A percentile compares a stretch with the other conserved stretches of the same genome.
These are phyloP conservation scores for Obelidium mucronatum DNA, from an alignment of 192 early-diverging fungal species.

Conservation along the genomic window DNA sequence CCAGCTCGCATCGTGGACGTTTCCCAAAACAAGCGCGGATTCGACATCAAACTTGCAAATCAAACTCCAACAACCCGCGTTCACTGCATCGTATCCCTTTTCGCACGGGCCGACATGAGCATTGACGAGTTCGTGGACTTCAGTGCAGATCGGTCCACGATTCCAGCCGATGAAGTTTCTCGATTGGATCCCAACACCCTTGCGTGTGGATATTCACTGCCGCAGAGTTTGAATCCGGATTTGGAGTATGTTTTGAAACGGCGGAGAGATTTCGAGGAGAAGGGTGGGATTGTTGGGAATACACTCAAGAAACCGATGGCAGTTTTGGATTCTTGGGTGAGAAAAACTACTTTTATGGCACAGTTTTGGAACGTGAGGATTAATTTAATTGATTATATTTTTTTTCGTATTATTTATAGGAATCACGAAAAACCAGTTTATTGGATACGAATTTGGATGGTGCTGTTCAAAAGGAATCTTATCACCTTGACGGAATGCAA, in stretches of 20 bases:
- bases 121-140: neutral
- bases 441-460: slow-evolving; percentile 12
- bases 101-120: neutral
- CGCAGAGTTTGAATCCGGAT: slow-evolving; percentile 24
- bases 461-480: neutral
- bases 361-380: no score
- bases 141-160: neutral
- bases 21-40: neutral
- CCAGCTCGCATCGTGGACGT: neutral
- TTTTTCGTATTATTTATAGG: slow-evolving; percentile 9
- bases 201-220: slow-evolving; percentile 2
- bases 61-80: slow-evolving; percentile 6
- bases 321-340: slow-evolving; percentile 29
- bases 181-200: neutral
- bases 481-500: neutral
- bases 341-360: no score
- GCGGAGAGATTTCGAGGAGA: neutral
- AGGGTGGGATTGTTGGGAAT: slow-evolving; percentile 1
- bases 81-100: slow-evolving; percentile 23
- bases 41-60: neutral
- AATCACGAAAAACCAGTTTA: slow-evolving; percentile 9
- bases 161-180: neutral
- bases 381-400: neutral
- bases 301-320: slow-evolving; percentile 20
- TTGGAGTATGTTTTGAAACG: slow-evolving; percentile 33